Percentiles rank a stretch among this genome's conserved stretches.
Evolutionary conservation across 257 asterid species (phyloP).

Genomic region (Nicotiana paniculata): DNA sequence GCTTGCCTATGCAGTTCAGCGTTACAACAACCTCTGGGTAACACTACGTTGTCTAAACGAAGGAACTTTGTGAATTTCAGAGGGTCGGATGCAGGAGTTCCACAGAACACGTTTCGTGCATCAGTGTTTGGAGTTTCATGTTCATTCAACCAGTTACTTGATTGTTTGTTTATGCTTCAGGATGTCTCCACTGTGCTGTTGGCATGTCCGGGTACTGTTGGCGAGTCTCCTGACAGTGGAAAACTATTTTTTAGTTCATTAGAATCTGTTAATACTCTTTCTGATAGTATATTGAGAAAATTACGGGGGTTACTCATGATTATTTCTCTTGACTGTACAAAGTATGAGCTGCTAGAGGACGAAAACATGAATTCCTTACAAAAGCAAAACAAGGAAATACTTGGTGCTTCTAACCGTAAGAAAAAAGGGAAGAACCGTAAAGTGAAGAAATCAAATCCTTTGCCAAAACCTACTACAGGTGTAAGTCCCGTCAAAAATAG

Average conservation of each 20-base stretch:
- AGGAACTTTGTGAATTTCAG: constrained; percentile 22
- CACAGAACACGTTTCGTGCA: constrained; percentile 17
- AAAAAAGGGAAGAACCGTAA: constrained; percentile 68
- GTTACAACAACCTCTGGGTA: constrained; percentile 24
- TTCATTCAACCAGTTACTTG: constrained; percentile 37
- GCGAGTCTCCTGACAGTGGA: constrained; percentile 29
- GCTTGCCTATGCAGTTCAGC: constrained; percentile 29
- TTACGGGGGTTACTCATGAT: constrained; percentile 75
- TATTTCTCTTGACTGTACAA: constrained; percentile 88
- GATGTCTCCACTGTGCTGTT: constrained; percentile 49
- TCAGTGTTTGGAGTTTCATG: constrained; percentile 34
- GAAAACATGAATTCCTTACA: constrained; percentile 34
- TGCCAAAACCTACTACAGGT: constrained; percentile 45
- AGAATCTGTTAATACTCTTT: constrained; percentile 59
- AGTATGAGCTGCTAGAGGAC: constrained; percentile 76
- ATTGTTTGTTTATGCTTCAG: constrained; percentile 67
- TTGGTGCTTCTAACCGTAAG: constrained; percentile 48
- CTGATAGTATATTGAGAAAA: constrained; percentile 67
- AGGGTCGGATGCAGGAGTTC: constrained; percentile 27
- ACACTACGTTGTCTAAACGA: constrained; percentile 24
- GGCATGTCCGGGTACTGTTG: constrained; percentile 40
- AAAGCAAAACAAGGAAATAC: constrained; percentile 55
- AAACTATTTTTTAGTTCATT: constrained; percentile 71
- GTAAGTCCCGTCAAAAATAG: constrained; percentile 30
- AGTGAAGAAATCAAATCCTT: constrained; percentile 46